phyloP scores from a whole-genome alignment of 2,329 filamentous ascomycete species.

The Neodidymelliopsis sp. region DNA sequence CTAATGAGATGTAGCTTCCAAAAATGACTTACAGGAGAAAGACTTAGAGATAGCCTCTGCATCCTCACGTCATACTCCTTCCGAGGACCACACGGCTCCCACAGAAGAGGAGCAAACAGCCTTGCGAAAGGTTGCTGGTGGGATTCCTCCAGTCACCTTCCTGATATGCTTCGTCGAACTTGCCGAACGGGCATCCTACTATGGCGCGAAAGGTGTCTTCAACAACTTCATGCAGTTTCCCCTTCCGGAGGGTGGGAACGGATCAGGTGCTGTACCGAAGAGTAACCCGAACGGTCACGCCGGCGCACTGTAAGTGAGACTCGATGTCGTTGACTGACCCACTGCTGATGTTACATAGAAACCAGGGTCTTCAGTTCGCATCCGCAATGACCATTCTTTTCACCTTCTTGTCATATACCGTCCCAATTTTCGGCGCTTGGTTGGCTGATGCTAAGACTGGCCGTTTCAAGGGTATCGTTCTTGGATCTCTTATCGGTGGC shows the following conservation, averaged over 20 bases:
- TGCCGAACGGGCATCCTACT: conserved; percentile 68
- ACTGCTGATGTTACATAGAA: conserved; percentile 26
- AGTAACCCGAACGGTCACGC: conserved; percentile 49
- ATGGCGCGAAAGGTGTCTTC: conserved; percentile 64
- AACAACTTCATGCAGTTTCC: conserved; percentile 69
- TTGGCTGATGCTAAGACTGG: conserved; percentile 54
- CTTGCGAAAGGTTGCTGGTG: conserved; percentile 60
- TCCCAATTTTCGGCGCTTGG: conserved; percentile 60
- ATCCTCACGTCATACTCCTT: conserved; percentile 5
- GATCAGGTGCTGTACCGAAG: conserved; percentile 42
- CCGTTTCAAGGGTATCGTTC: conserved; percentile 49
- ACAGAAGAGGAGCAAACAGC: conserved; percentile 57
- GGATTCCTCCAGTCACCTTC: conserved; percentile 62
- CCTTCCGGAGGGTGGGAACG: conserved; percentile 56
- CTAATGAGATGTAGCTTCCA: not conserved
- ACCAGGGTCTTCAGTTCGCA: conserved; percentile 62
- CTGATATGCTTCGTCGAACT: conserved; percentile 67
- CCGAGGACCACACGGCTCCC: conserved; percentile 34
- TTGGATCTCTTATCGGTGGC: conserved; percentile 51
- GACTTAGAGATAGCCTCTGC: conserved; percentile 11
- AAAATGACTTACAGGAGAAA: not conserved
- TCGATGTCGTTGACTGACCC: too few species aligned
- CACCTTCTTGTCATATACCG: conserved; percentile 64
- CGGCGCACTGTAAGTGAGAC: conserved; percentile 58
- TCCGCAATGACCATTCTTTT: conserved; percentile 64